Percentiles rank a stretch among this genome's conserved stretches.
Evolutionary conservation across 495 filamentous ascomycete species (phyloP).

Genomic region (Annulohypoxylon moriforme): DNA sequence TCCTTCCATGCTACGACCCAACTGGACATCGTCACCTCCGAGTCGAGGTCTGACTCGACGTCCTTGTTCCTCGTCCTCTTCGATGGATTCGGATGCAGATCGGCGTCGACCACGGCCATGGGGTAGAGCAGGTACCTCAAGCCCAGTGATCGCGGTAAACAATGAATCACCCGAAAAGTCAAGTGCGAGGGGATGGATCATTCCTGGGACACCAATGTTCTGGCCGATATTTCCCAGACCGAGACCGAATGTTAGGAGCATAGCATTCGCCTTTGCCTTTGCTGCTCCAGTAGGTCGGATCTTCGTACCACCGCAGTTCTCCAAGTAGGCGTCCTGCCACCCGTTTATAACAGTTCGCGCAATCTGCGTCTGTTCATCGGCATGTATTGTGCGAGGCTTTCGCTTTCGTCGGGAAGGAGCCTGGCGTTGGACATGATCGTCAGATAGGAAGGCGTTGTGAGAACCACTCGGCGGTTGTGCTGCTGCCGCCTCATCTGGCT

Average conservation of each 20-base stretch:
- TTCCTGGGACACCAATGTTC: slow-evolving; percentile 39
- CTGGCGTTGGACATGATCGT: slow-evolving; percentile 33
- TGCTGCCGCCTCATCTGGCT: slow-evolving; percentile 47
- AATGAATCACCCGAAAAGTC: slow-evolving; percentile 54
- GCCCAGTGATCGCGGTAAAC: slow-evolving; percentile 45
- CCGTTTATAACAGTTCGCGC: slow-evolving; percentile 64
- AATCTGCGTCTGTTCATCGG: slow-evolving; percentile 61
- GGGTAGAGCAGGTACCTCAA: slow-evolving; percentile 19
- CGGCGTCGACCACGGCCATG: slow-evolving; percentile 44
- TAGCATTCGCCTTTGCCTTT: slow-evolving; percentile 59
- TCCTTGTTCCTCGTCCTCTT: slow-evolving; percentile 36
- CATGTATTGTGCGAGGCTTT: slow-evolving; percentile 42
- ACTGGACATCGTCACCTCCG: slow-evolving; percentile 27
- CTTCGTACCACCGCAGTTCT: slow-evolving; percentile 52
- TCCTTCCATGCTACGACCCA: slow-evolving; percentile 30
- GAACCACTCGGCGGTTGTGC: slow-evolving; percentile 29
- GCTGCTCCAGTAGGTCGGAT: slow-evolving; percentile 27
- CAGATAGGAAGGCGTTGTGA: slow-evolving; percentile 30
- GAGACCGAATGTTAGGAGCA: slow-evolving; percentile 56
- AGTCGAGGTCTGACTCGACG: slow-evolving; percentile 47
- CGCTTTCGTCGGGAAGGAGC: slow-evolving; percentile 43
- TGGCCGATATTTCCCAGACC: slow-evolving; percentile 55
- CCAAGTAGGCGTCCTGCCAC: slow-evolving; percentile 70
- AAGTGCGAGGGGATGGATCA: slow-evolving; percentile 51
- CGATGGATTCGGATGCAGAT: slow-evolving; percentile 39